A percentile compares a stretch with the other conserved stretches of the same genome.
phyloP scores from a whole-genome alignment of 192 early-diverging fungal species.

The Entomortierella parvispora region DNA sequence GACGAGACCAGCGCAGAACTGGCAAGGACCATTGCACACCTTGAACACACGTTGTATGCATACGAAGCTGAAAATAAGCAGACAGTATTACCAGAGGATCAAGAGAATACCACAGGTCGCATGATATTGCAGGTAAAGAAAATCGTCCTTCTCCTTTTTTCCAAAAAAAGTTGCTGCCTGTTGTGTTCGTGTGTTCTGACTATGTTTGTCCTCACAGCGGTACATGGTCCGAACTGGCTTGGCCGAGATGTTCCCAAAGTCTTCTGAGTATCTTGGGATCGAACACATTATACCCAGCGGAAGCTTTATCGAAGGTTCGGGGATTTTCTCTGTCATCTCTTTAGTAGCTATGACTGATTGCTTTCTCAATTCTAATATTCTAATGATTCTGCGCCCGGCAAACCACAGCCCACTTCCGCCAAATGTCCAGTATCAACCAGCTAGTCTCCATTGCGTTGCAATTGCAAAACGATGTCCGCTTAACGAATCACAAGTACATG shows the following conservation, averaged over 20 bases:
- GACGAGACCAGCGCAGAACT: slow-evolving; percentile 28
- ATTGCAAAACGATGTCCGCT: slow-evolving; percentile 57
- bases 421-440: slow-evolving; percentile 58
- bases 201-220: slow-evolving; percentile 15
- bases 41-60: slow-evolving; percentile 30
- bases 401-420: slow-evolving; percentile 52
- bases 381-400: neutral
- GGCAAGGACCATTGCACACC: slow-evolving; percentile 22
- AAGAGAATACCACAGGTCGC: slow-evolving; percentile 26
- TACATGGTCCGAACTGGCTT: slow-evolving; percentile 52
- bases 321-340: no score
- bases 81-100: slow-evolving; percentile 3
- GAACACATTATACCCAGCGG: slow-evolving; percentile 25
- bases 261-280: slow-evolving; percentile 46
- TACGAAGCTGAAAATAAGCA: slow-evolving; percentile 38
- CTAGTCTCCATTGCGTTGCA: slow-evolving; percentile 60
- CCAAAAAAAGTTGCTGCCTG: neutral
- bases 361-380: no score
- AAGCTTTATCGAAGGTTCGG: slow-evolving; percentile 38
- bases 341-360: neutral
- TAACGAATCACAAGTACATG: slow-evolving; percentile 64
- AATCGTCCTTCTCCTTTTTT: neutral
- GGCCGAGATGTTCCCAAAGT: slow-evolving; percentile 54
- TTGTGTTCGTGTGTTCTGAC: neutral
- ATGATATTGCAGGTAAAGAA: slow-evolving; percentile 29